These are phyloP conservation scores for Apiospora marii DNA, from an alignment of 2,329 filamentous ascomycete genomes.

Conservation along the genomic window DNA sequence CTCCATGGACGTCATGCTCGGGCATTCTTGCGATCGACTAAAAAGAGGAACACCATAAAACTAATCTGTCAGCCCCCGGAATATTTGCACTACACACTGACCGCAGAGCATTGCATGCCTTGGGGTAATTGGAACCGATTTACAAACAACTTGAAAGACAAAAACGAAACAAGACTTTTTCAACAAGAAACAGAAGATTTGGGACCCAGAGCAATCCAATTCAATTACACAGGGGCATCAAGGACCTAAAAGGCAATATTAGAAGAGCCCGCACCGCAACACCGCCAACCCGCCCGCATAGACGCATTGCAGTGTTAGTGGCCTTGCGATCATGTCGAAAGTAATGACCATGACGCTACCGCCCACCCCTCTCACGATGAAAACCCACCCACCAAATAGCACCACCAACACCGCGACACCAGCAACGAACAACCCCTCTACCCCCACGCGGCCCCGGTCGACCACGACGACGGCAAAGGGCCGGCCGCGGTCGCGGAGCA, in stretches of 20 bases:
- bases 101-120: not conserved
- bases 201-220: not conserved
- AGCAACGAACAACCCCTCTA: constrained; percentile 25
- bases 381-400: constrained; percentile 23
- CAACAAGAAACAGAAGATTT: not conserved
- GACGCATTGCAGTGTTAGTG: not conserved
- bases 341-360: constrained; percentile 40
- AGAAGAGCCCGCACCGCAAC: not conserved
- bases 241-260: not conserved
- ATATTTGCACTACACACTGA: not conserved
- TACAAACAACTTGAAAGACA: not conserved
- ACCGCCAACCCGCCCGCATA: not conserved
- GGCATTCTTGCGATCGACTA: constrained; percentile 8
- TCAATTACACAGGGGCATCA: not conserved
- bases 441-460: constrained; percentile 15
- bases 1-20: constrained; percentile 5
- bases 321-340: constrained; percentile 28
- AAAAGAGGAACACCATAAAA: not conserved
- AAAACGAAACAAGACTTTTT: not conserved
- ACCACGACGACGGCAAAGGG: constrained; percentile 26
- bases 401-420: constrained; percentile 33
- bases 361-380: constrained; percentile 29
- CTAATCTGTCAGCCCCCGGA: constrained; percentile 7
- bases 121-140: not conserved
- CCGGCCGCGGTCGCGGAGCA: constrained; percentile 32